Percentiles rank a stretch among this genome's conserved stretches.
Conservation (phyloP, 2,329 filamentous ascomycete species). For the Penicillium aurantiogriseum region DNA sequence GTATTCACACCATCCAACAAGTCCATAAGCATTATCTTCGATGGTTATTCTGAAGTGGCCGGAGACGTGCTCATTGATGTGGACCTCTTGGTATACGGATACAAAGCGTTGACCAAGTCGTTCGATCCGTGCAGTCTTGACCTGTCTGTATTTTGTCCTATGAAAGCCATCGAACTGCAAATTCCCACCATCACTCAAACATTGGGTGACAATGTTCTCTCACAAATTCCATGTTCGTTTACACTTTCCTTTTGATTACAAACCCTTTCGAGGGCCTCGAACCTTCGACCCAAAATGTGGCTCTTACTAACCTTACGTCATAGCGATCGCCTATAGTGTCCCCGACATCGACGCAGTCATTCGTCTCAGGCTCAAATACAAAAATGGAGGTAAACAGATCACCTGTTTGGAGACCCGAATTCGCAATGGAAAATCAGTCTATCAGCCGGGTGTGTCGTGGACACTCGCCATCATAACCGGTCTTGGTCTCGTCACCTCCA, state of each 20-base stretch:
- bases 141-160: constrained; percentile 78
- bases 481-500: constrained; percentile 76
- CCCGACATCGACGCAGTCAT: constrained; percentile 53
- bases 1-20: constrained; percentile 47
- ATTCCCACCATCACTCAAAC: constrained; percentile 65
- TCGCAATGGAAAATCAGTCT: constrained; percentile 54
- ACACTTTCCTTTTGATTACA: not conserved
- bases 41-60: constrained; percentile 78
- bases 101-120: constrained; percentile 62
- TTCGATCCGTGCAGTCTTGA: constrained; percentile 73
- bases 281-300: not conserved
- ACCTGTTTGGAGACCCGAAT: constrained; percentile 39
- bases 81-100: constrained; percentile 78
- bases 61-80: constrained; percentile 78
- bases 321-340: constrained; percentile 77
- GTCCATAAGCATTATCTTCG: constrained; percentile 55
- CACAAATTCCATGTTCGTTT: constrained; percentile 63
- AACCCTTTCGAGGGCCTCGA: not conserved
- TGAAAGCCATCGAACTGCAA: constrained; percentile 78
- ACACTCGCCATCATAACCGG: constrained; percentile 82
- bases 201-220: constrained; percentile 57
- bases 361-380: constrained; percentile 15
- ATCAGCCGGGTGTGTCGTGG: constrained; percentile 86
- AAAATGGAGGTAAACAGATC: constrained; percentile 8
- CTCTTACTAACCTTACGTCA: constrained; percentile 5